Conservation (phyloP, 140 eudicot species). For the Erigeron philadelphicus region DNA sequence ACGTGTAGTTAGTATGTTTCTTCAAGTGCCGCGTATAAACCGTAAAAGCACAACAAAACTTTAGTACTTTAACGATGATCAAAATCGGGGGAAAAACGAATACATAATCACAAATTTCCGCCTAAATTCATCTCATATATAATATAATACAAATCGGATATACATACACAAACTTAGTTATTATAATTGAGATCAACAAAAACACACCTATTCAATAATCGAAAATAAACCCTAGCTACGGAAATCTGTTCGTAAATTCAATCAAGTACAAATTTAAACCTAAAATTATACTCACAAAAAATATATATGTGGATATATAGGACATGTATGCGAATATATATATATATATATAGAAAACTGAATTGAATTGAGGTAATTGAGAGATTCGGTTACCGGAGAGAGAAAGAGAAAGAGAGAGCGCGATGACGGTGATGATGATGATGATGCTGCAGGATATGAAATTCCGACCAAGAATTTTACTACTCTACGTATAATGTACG, state of each 20-base stretch:
- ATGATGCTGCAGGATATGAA: neutral
- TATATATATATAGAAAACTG: conserved; percentile 5
- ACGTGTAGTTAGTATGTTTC: no score
- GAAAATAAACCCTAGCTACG: conserved; percentile 13
- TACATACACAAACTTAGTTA: no score
- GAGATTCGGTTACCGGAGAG: no score
- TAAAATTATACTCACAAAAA: no score
- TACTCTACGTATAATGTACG: conserved; percentile 26
- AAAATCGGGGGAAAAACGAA: neutral
- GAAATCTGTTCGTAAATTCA: conserved; percentile 6
- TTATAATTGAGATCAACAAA: conserved; percentile 26
- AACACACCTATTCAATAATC: conserved; percentile 12
- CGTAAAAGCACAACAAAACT: no score
- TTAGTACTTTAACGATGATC: neutral
- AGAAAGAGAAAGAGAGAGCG: conserved; percentile 9
- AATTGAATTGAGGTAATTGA: no score
- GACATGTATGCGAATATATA: neutral
- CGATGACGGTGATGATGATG: conserved; percentile 22
- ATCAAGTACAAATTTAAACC: no score
- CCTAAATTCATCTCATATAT: no score
- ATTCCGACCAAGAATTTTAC: conserved; percentile 8
- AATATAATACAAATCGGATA: no score
- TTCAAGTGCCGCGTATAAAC: no score
- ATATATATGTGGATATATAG: neutral
- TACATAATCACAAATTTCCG: no score